Evolutionary conservation across 2,329 filamentous ascomycete genomes (phyloP), one percentile per base, ranked within the genome.

Genomic region (Aureobasidium pullulans): DNA sequence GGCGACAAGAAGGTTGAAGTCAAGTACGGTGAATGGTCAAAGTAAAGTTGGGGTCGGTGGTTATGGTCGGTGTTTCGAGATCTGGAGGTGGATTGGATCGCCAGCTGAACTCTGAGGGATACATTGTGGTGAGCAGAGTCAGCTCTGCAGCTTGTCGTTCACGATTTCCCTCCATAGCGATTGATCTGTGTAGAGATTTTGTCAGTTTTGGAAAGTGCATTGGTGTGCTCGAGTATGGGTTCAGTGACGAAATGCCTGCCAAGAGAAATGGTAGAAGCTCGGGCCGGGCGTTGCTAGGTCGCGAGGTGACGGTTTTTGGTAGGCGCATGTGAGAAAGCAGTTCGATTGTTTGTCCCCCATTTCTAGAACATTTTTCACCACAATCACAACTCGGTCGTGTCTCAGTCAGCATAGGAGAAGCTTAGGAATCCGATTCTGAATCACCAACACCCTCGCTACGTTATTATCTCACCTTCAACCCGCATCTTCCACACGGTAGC

Each of bases 91-190:
- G 31, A 4, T 31, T 31, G n/a, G n/a, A 60, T 40, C 56, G 57
- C 62, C 62, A 63, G 46, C n/a, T 19, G 49, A 63, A 63, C n/a
- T 63, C 62, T 15, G 61, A 44, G n/a, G 62, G 60, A n/a, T 63
- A 63, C 62, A 63, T 63, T 50, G 60, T 62, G n/a, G 59, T 44
- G 16, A 63, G 54, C 28, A 63, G 57, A 3, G 57, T 36, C 10
- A 62, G 57, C 54, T 63, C 62, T 47, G 61, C 60, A 15, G 61
- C 39, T 42, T 63, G 62, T 28, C 62, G 43, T 32, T 59, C 40
- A 19, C 57, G 56, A 16, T 62, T 62, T 2, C 31, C 52, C 28
- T 48, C 29, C 57, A 60, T 62, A 4, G 39, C 23, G 15, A 15
- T n/a, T 40, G 32, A 4, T 1, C 3, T 36, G 16, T 23, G 11